Percentiles rank a stretch among this genome's conserved stretches.
phyloP scores from a whole-genome alignment of 2,329 filamentous ascomycete species.

The Simplicillium sp. region DNA sequence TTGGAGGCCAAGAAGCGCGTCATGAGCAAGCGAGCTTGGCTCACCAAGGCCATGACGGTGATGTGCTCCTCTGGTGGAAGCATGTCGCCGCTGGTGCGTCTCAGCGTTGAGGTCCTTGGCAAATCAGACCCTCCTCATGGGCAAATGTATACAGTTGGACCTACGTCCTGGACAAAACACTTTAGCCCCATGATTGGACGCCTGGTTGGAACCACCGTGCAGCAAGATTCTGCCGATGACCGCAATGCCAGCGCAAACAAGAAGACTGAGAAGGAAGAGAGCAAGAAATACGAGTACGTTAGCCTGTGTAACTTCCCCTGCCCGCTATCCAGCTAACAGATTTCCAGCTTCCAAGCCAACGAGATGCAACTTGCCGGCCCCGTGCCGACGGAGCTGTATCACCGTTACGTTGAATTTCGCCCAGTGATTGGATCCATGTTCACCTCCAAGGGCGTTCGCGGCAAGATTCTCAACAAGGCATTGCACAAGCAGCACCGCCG shows the following conservation, averaged over 20 bases:
- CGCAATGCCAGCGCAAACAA: slow-evolving; percentile 8
- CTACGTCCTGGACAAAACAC: slow-evolving; percentile 69
- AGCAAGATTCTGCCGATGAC: slow-evolving; percentile 45
- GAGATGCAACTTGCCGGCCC: slow-evolving; percentile 83
- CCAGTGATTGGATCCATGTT: slow-evolving; percentile 90
- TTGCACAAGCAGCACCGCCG: slow-evolving; percentile 84
- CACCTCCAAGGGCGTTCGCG: slow-evolving; percentile 64
- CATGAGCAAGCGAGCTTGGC: slow-evolving; percentile 79
- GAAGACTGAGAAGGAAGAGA: slow-evolving; percentile 32
- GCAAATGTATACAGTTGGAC: slow-evolving; percentile 71
- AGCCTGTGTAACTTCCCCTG: neutral
- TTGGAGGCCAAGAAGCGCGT: slow-evolving; percentile 74
- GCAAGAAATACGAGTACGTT: slow-evolving; percentile 67
- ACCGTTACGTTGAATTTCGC: slow-evolving; percentile 87
- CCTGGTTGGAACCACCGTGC: slow-evolving; percentile 62
- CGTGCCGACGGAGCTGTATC: slow-evolving; percentile 71
- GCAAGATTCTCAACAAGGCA: slow-evolving; percentile 71
- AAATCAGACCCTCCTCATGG: slow-evolving; percentile 59
- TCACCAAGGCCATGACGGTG: slow-evolving; percentile 59
- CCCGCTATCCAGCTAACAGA: neutral
- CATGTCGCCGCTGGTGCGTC: slow-evolving; percentile 58
- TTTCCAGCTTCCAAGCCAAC: slow-evolving; percentile 74
- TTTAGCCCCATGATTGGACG: slow-evolving; percentile 84
- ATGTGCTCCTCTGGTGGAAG: slow-evolving; percentile 52
- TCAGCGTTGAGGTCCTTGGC: slow-evolving; percentile 74